Percentiles rank a stretch among this genome's conserved stretches.
Conservation (phyloP, 2,329 filamentous ascomycete genomes). For the Scytalidium sp. region DNA sequence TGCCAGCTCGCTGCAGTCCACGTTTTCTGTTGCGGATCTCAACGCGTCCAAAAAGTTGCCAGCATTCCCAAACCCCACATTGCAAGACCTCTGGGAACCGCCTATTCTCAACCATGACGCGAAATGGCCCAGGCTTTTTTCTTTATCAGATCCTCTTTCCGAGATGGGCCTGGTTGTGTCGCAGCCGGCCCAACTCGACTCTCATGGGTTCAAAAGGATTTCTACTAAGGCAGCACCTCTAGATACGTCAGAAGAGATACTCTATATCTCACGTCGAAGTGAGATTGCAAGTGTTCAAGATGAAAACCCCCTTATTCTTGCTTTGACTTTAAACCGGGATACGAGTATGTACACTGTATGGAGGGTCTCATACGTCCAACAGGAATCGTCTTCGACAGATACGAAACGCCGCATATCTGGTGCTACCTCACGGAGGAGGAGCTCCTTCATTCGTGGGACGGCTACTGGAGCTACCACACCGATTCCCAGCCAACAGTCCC, state of each 20-base stretch:
- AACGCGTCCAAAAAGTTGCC: slow-evolving; percentile 53
- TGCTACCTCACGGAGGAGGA: slow-evolving; percentile 46
- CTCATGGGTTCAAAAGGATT: slow-evolving; percentile 35
- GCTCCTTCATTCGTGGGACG: slow-evolving; percentile 65
- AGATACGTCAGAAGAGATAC: slow-evolving; percentile 74
- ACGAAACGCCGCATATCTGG: slow-evolving; percentile 22
- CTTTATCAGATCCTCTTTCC: slow-evolving; percentile 78
- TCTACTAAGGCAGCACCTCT: slow-evolving; percentile 54
- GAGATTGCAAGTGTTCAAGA: slow-evolving; percentile 40
- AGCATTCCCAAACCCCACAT: slow-evolving; percentile 47
- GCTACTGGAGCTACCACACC: slow-evolving; percentile 77
- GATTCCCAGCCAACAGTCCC: slow-evolving; percentile 54
- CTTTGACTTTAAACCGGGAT: slow-evolving; percentile 78
- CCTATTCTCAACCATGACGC: slow-evolving; percentile 51
- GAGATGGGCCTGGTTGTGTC: slow-evolving; percentile 82
- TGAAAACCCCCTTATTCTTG: slow-evolving; percentile 61
- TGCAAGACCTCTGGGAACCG: slow-evolving; percentile 57
- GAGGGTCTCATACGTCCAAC: slow-evolving; percentile 74
- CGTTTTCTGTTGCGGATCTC: slow-evolving; percentile 55
- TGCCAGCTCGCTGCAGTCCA: slow-evolving; percentile 45
- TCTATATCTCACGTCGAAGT: slow-evolving; percentile 72
- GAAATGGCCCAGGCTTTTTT: slow-evolving; percentile 74
- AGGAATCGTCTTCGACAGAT: slow-evolving; percentile 49
- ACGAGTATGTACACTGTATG: slow-evolving; percentile 79
- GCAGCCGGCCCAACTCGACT: slow-evolving; percentile 40